phyloP scores from a whole-genome alignment of 306 rosid species.

The Styphnolobium japonicum region DNA sequence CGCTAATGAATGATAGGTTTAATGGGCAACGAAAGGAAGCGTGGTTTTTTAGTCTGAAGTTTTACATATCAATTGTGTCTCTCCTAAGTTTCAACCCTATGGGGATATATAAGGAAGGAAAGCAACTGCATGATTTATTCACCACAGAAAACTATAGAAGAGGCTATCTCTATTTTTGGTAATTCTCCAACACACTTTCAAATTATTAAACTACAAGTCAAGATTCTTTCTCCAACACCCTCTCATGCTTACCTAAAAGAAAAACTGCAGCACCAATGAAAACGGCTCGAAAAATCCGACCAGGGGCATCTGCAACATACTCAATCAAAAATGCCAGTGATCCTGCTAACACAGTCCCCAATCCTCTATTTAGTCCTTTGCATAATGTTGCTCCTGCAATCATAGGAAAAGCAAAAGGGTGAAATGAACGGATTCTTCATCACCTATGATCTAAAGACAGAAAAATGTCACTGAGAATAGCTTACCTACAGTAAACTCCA shows the following conservation, averaged over 20 bases:
- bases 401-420: not conserved
- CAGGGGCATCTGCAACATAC: conserved; percentile 51
- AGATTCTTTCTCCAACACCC: not conserved
- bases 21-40: not conserved
- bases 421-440: not conserved
- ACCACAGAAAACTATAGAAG: not conserved
- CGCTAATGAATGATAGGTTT: not conserved
- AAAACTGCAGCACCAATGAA: conserved; percentile 80
- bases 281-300: conserved; percentile 50
- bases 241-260: conserved; percentile 49
- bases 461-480: not conserved
- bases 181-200: not conserved
- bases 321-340: conserved; percentile 67
- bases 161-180: not conserved
- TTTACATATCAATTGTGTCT: not conserved
- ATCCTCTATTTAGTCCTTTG: conserved; percentile 94
- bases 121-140: not conserved
- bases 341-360: conserved; percentile 84
- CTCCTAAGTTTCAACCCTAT: not conserved
- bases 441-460: not conserved
- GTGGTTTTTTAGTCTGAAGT: not conserved
- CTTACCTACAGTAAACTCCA: conserved; percentile 85
- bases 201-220: not conserved
- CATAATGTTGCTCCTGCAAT: conserved; percentile 78
- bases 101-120: not conserved